phyloP scores from a whole-genome alignment of 2,329 filamentous ascomycete genomes.

The Aspergillus caelatus region DNA sequence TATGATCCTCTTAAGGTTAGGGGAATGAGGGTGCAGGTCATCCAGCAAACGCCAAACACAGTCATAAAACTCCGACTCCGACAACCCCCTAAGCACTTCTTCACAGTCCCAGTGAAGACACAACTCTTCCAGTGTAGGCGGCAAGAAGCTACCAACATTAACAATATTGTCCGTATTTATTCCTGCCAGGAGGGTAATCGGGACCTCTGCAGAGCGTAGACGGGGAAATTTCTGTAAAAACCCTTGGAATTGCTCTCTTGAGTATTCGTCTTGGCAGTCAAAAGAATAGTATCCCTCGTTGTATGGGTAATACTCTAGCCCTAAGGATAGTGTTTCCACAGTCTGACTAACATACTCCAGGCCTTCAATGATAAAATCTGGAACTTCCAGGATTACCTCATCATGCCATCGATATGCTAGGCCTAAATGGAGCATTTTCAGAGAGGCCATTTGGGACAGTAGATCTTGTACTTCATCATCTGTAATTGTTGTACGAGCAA shows the following conservation, averaged over 20 bases:
- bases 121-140: slow-evolving; percentile 1
- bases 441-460: too few relatives aligned
- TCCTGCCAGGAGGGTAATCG: slow-evolving; percentile 5
- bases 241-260: background rate
- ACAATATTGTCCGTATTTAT: background rate
- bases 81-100: too few relatives aligned
- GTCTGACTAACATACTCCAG: slow-evolving; percentile 1
- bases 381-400: too few relatives aligned
- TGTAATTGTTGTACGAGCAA: too few relatives aligned
- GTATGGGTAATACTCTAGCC: slow-evolving; percentile 10
- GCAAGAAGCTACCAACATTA: background rate
- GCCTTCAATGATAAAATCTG: too few relatives aligned
- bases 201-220: slow-evolving; percentile 6
- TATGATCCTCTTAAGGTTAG: too few relatives aligned
- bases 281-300: slow-evolving; percentile 3
- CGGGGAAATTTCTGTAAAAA: slow-evolving; percentile 1
- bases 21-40: too few relatives aligned
- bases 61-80: background rate
- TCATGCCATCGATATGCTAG: too few relatives aligned
- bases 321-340: slow-evolving; percentile 8
- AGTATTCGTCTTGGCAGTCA: background rate
- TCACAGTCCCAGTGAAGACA: background rate
- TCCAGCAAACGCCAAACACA: background rate
- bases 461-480: too few relatives aligned
- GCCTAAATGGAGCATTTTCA: too few relatives aligned